These are phyloP conservation scores for Colletotrichum chlorophyti DNA, from an alignment of 2,329 filamentous ascomycete genomes.

Conservation along the genomic window DNA sequence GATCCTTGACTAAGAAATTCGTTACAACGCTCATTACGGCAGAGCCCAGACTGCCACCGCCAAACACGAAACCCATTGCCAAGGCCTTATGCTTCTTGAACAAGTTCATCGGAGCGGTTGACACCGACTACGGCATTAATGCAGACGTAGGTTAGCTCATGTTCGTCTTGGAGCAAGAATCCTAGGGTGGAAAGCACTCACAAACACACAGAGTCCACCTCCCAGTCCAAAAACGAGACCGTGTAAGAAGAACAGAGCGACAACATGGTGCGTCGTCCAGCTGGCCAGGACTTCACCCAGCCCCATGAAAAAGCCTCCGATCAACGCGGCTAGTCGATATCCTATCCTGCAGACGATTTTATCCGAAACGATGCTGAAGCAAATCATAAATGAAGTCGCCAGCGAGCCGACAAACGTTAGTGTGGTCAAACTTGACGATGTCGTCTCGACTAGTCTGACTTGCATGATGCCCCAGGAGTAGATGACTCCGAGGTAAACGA, in stretches of 20 bases:
- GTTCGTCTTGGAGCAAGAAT: neutral
- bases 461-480: conserved; percentile 38
- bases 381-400: conserved; percentile 37
- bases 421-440: conserved; percentile 32
- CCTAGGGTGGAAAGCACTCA: conserved; percentile 13
- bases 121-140: too few relatives aligned
- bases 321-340: conserved; percentile 32
- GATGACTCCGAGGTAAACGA: conserved; percentile 38
- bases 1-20: conserved; percentile 30
- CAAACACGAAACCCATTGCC: conserved; percentile 37
- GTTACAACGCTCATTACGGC: conserved; percentile 36
- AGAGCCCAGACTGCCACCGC: conserved; percentile 35
- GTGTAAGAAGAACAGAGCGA: conserved; percentile 35
- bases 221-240: conserved; percentile 36
- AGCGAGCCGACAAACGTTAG: conserved; percentile 37
- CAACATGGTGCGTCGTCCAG: conserved; percentile 31
- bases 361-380: conserved; percentile 34
- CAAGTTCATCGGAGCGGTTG: conserved; percentile 35
- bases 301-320: conserved; percentile 33
- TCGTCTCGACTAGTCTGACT: conserved; percentile 32
- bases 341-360: conserved; percentile 32
- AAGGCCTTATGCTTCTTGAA: conserved; percentile 36
- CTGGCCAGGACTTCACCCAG: conserved; percentile 37
- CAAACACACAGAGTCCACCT: conserved; percentile 34
- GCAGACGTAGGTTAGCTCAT: neutral